A percentile compares a stretch with the other conserved stretches of the same genome.
These are phyloP conservation scores for Mycosarcoma mackinlayi DNA, from an alignment of 1,284 basidiomycete species.

Conservation along the genomic window DNA sequence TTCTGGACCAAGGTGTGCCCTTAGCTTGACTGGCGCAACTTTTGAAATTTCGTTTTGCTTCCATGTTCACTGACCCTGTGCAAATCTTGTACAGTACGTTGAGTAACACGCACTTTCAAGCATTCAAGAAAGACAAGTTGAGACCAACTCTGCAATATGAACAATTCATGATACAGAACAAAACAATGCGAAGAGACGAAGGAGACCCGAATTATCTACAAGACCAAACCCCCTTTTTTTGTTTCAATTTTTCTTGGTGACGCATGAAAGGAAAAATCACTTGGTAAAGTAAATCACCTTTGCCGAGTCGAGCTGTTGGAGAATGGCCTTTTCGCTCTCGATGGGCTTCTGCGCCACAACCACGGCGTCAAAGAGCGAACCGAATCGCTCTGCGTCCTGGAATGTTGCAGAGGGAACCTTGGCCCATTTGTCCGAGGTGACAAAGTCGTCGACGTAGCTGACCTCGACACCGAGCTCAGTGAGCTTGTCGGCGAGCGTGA, in stretches of 20 bases:
- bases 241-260: no score
- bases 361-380: constrained; percentile 18
- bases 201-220: constrained; percentile 3
- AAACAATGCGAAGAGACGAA: not conserved
- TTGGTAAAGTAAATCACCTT: constrained; percentile 35
- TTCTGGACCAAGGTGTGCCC: no score
- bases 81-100: no score
- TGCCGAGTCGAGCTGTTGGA: constrained; percentile 9
- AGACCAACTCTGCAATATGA: no score
- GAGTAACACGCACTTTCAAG: no score
- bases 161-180: no score
- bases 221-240: no score
- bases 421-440: constrained; percentile 26
- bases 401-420: constrained; percentile 13
- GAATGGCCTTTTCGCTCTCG: constrained; percentile 12
- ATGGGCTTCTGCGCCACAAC: constrained; percentile 34
- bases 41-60: no score
- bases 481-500: constrained; percentile 34
- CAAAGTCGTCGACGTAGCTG: constrained; percentile 33
- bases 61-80: no score
- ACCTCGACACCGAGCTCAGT: constrained; percentile 21
- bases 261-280: not conserved
- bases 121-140: no score
- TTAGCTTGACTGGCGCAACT: no score
- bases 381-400: constrained; percentile 10